Evolutionary conservation across 805 yeast genomes (phyloP).

Genomic region (Candida sithepensis): DNA sequence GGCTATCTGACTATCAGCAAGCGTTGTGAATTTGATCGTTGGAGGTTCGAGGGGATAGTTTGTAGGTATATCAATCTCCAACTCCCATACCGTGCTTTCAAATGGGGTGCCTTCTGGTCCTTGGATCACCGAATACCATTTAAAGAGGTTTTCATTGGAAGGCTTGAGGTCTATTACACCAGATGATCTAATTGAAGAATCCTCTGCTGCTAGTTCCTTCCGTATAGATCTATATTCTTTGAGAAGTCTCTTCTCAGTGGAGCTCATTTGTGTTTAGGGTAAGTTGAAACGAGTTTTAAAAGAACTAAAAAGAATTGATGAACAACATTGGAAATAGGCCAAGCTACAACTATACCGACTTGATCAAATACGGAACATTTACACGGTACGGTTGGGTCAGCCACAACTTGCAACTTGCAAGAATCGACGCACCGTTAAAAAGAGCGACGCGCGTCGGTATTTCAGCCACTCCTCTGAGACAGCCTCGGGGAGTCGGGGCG

Average conservation of each 20-base stretch:
- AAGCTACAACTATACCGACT: too few species aligned
- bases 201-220: constrained; percentile 23
- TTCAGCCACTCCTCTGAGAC: too few species aligned
- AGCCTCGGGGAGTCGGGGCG: too few species aligned
- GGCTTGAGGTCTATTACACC: constrained; percentile 45
- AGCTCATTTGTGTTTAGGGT: constrained; percentile 8
- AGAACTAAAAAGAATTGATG: too few species aligned
- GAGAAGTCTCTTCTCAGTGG: constrained; percentile 33
- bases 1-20: constrained; percentile 9
- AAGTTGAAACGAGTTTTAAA: too few species aligned
- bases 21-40: constrained; percentile 37
- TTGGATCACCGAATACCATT: constrained; percentile 48
- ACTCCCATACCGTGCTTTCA: constrained; percentile 48
- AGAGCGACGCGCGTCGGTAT: too few species aligned
- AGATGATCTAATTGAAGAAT: constrained; percentile 19
- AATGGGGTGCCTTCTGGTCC: constrained; percentile 55
- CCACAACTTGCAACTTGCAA: too few species aligned
- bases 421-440: too few species aligned
- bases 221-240: constrained; percentile 33
- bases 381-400: not conserved
- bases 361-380: not conserved
- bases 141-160: constrained; percentile 34
- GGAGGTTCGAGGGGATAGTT: constrained; percentile 65
- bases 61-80: constrained; percentile 41
- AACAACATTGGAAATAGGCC: too few species aligned